Evolutionary conservation across 2,329 filamentous ascomycete genomes (phyloP).

Genomic region (Ophiocordyceps camponoti-leonardi): DNA sequence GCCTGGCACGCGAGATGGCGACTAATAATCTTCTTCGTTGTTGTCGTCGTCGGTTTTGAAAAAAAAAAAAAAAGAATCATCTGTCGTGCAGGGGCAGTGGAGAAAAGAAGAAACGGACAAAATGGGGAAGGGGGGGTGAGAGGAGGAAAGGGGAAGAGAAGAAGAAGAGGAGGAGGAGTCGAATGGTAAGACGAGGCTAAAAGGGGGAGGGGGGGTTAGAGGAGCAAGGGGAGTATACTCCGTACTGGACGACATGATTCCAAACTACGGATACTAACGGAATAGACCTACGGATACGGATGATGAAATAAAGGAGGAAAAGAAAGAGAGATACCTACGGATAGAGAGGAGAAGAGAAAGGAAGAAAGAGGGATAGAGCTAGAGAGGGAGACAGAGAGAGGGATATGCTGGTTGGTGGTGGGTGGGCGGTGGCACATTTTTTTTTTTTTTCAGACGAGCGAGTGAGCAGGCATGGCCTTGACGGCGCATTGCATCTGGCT

Average conservation of each 20-base stretch:
- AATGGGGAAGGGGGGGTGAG: not conserved
- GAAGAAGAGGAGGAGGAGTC: too few species aligned
- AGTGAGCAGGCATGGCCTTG: not conserved
- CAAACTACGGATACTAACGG: too few species aligned
- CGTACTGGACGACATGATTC: too few species aligned
- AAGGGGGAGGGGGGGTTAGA: not conserved
- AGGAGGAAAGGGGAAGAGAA: not conserved
- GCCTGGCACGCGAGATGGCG: not conserved
- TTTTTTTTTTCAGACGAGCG: not conserved
- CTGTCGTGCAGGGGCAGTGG: not conserved
- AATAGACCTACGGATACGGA: too few species aligned
- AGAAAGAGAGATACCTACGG: too few species aligned
- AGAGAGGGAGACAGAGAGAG: too few species aligned
- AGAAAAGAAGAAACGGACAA: not conserved
- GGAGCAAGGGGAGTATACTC: not conserved
- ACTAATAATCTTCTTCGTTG: not conserved
- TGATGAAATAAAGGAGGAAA: too few species aligned
- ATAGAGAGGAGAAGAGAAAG: too few species aligned
- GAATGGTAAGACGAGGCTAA: not conserved
- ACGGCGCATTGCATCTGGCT: not conserved
- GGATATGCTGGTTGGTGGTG: too few species aligned
- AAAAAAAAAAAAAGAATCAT: too few species aligned
- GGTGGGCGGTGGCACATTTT: too few species aligned
- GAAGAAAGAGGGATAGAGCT: too few species aligned
- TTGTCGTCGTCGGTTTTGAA: not conserved